Evolutionary conservation across 768 basidiomycete species (phyloP), one percentile per base, ranked within the genome.

Genomic region (Mycena filopes): DNA sequence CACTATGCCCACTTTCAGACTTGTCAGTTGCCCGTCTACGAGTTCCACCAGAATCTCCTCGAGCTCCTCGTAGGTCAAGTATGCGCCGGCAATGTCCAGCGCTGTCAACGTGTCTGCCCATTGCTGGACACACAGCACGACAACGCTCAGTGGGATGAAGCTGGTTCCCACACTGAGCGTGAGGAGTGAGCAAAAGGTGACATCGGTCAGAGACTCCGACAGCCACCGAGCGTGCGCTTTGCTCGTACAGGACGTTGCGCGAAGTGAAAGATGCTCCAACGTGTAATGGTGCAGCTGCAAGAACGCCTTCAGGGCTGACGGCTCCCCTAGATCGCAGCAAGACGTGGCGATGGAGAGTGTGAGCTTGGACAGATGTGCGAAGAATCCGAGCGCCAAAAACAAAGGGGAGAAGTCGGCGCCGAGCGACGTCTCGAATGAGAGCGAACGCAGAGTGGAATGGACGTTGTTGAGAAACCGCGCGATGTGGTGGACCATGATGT

Each of bases 341-440:
- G 65, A 33, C 20, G 55, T 66, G 47, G 65, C 59, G 23, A 66
- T 60, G 23, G 46, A 48, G 21, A 66, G 47, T n/a, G 59, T 23
- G 1, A 66, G 47, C 31, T 6, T 56, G 26, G 53, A 57, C 41
- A 66, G 48, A 55, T 47, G 47, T 29, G 54, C 25, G 65, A 66
- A 66, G 26, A 53, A 47, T 8, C 47, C 65, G 23, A 66, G 55
- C 23, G 60, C 60, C 21, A 48, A 55, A 20, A 66, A 66, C 10
- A 61, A 42, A 31, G 65, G 60, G 7, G 65, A 66, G 13, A 56
- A 66, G 49, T 66, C 65, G 21, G 25, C 31, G 20, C 3, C 21
- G 47, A 66, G 65, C 11, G 65, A 66, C 43, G 65, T 66, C 55
- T 66, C 59, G 48, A 66, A 61, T n/a, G 59, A 61, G n/a, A 66